Conservation (phyloP, 164 flowering plant genomes). For the Amborella trichopoda region DNA sequence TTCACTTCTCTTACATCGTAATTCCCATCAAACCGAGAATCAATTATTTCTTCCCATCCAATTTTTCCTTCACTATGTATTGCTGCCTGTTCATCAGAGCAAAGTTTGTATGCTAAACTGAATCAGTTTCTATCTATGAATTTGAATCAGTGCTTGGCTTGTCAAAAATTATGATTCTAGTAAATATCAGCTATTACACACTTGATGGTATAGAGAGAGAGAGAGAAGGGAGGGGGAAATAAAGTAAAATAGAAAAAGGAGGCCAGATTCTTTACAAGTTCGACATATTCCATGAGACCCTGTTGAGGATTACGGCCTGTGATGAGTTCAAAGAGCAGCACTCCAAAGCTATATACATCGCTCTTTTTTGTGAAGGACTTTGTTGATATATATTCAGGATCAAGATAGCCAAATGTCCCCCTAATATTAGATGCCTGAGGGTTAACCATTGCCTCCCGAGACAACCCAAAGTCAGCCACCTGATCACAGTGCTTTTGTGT, state of each 20-base stretch:
- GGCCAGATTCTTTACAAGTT: conserved; percentile 47
- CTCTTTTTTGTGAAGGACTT: conserved; percentile 82
- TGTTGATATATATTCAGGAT: conserved; percentile 87
- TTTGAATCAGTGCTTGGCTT: too few species aligned
- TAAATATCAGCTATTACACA: too few species aligned
- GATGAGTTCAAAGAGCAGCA: conserved; percentile 84
- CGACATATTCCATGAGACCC: conserved; percentile 82
- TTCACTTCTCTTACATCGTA: conserved; percentile 61
- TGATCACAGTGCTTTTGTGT: too few species aligned
- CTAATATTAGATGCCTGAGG: conserved; percentile 51
- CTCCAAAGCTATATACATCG: conserved; percentile 90
- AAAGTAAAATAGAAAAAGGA: background rate
- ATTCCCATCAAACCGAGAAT: conserved; percentile 60
- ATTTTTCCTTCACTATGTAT: conserved; percentile 59
- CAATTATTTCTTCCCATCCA: conserved; percentile 95
- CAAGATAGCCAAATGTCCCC: conserved; percentile 96
- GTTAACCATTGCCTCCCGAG: conserved; percentile 80
- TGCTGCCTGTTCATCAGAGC: conserved; percentile 50
- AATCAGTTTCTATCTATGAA: too few species aligned
- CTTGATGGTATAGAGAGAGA: too few species aligned
- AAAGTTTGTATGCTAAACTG: too few species aligned
- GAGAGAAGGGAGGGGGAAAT: too few species aligned
- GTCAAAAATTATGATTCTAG: too few species aligned
- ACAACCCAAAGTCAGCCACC: conserved; percentile 99
- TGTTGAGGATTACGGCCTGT: conserved; percentile 88